These are phyloP conservation scores for Candida nemodendra DNA, from an alignment of 805 yeast genomes.

Conservation along the genomic window DNA sequence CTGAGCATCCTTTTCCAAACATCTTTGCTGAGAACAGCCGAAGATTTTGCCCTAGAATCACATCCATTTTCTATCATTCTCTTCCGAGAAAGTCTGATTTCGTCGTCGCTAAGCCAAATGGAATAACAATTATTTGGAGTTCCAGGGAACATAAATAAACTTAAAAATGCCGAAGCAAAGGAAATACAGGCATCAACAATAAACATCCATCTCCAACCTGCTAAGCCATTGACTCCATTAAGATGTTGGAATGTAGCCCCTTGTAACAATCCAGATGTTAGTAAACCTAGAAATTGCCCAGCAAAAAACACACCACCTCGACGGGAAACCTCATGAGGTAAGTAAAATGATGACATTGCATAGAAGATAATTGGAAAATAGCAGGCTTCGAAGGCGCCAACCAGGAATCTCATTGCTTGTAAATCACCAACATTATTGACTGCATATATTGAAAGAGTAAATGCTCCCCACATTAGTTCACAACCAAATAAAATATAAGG, in stretches of 20 bases:
- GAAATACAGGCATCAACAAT: constrained; percentile 44
- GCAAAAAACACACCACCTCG: constrained; percentile 61
- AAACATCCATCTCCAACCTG: constrained; percentile 53
- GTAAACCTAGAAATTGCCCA: constrained; percentile 57
- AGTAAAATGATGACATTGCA: constrained; percentile 55
- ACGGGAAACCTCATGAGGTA: constrained; percentile 53
- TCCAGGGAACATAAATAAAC: constrained; percentile 42
- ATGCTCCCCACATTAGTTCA: constrained; percentile 44
- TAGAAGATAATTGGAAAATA: constrained; percentile 60
- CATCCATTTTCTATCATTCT: constrained; percentile 38
- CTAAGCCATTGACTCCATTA: constrained; percentile 10
- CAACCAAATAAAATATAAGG: constrained; percentile 44
- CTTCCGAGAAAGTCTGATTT: constrained; percentile 43
- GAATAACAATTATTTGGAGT: constrained; percentile 42
- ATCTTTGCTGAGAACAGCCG: constrained; percentile 36
- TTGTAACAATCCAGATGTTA: constrained; percentile 53
- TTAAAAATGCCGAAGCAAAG: constrained; percentile 37
- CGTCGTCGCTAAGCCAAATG: constrained; percentile 36
- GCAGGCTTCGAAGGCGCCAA: constrained; percentile 62
- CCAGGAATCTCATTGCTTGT: constrained; percentile 56
- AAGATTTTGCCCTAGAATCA: constrained; percentile 22
- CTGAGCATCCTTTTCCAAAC: constrained; percentile 53
- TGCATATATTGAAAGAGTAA: constrained; percentile 37
- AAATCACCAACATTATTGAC: constrained; percentile 44
- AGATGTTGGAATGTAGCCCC: constrained; percentile 30